A percentile compares a stretch with the other conserved stretches of the same genome.
Conservation (phyloP, 805 yeast genomes). For the Nematodospora valgi region DNA sequence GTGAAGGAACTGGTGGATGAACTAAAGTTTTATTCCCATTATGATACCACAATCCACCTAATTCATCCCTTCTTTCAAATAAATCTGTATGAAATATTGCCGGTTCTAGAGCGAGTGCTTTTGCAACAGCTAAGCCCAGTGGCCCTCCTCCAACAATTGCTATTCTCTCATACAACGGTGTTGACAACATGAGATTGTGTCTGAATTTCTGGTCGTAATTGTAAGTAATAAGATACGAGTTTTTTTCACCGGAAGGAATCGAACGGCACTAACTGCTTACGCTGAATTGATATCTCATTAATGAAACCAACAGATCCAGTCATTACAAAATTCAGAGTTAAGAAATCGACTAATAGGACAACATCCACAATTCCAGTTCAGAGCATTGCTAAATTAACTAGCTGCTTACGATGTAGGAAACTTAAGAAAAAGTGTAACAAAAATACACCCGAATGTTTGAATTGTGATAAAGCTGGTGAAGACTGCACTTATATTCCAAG, state of each 20-base stretch:
- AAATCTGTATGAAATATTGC: slow-evolving; percentile 41
- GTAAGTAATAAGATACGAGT: not conserved
- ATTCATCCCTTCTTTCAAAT: slow-evolving; percentile 53
- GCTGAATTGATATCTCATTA: too few relatives aligned
- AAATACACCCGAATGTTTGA: slow-evolving; percentile 40
- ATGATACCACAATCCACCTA: slow-evolving; percentile 83
- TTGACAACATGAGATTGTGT: too few relatives aligned
- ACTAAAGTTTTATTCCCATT: slow-evolving; percentile 27
- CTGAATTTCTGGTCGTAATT: slow-evolving; percentile 1
- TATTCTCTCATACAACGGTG: slow-evolving; percentile 27
- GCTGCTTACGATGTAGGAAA: slow-evolving; percentile 45
- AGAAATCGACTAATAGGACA: slow-evolving; percentile 1
- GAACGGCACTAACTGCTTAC: not conserved
- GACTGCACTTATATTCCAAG: slow-evolving; percentile 23
- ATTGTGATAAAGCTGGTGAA: slow-evolving; percentile 37
- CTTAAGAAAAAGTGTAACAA: slow-evolving; percentile 50
- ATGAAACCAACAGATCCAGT: slow-evolving; percentile 3
- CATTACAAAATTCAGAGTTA: slow-evolving; percentile 9
- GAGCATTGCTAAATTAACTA: slow-evolving; percentile 5
- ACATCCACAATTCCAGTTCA: not conserved
- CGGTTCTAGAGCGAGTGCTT: slow-evolving; percentile 55
- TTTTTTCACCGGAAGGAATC: not conserved
- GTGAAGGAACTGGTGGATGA: slow-evolving; percentile 16
- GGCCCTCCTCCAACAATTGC: slow-evolving; percentile 83
- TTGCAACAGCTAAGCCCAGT: slow-evolving; percentile 62